A percentile compares a stretch with the other conserved stretches of the same genome.
phyloP scores from a whole-genome alignment of 495 filamentous ascomycete species.

The Elasticomyces elasticus region DNA sequence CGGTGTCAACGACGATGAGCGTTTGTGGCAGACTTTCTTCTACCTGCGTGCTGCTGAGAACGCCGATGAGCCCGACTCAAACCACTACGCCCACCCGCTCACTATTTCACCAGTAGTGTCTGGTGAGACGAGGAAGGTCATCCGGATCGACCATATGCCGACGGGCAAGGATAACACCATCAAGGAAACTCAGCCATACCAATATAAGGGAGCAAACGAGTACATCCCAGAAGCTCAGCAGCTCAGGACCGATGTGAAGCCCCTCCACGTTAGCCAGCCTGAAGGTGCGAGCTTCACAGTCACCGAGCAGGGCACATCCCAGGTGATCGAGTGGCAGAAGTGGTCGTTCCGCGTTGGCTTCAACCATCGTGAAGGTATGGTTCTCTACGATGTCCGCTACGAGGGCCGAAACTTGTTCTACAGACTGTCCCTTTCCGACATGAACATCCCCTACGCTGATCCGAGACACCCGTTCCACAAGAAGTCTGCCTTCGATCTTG shows the following conservation, averaged over 20 bases:
- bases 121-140: slow-evolving; percentile 51
- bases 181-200: slow-evolving; percentile 44
- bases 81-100: slow-evolving; percentile 72
- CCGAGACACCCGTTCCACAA: slow-evolving; percentile 63
- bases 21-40: slow-evolving; percentile 57
- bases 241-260: slow-evolving; percentile 57
- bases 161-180: slow-evolving; percentile 53
- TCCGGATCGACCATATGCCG: slow-evolving; percentile 49
- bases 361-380: slow-evolving; percentile 60
- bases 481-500: slow-evolving; percentile 71
- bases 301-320: slow-evolving; percentile 34
- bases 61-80: slow-evolving; percentile 49
- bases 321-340: slow-evolving; percentile 56
- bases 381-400: slow-evolving; percentile 61
- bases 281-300: slow-evolving; percentile 63
- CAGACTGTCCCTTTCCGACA: slow-evolving; percentile 59
- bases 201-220: slow-evolving; percentile 51
- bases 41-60: slow-evolving; percentile 53
- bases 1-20: slow-evolving; percentile 49
- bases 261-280: slow-evolving; percentile 65
- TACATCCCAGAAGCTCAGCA: slow-evolving; percentile 64
- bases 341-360: slow-evolving; percentile 66
- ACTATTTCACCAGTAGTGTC: slow-evolving; percentile 70
- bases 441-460: slow-evolving; percentile 71
- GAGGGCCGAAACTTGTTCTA: slow-evolving; percentile 58